Base-by-base conservation (phyloP, 192 early-diverging fungal species). In the Umbelopsis ramanniana region DNA sequence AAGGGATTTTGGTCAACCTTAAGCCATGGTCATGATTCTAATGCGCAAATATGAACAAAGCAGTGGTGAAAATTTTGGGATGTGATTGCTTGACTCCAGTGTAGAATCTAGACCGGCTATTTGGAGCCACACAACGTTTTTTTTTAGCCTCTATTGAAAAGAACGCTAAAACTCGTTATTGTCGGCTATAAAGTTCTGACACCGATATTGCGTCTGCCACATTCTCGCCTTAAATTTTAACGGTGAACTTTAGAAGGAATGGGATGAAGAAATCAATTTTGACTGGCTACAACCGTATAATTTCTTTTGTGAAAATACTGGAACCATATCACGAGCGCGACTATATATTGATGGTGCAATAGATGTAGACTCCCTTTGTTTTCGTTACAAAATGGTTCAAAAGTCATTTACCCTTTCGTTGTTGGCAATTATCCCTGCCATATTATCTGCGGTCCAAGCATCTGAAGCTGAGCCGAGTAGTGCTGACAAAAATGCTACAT, bases 221-320 rank as follows among this genome's bases (percentile, higher is more conserved):
- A 63, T 63, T 63, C 57, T 63, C 57, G 26, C 57, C 46, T 63
- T 17, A 29, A 63, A 63, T 38, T 63, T 63, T 63, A 63, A 63
- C 57, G 57, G 57, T 63, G 57, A 35, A 63, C 33, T 63, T 63
- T 63, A 35, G 57, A 63, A 63, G 57, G 57, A 54, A 54, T 54
- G 53, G 53, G 17, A 29, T 22, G 54, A 14, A 24, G 29, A 57
- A 54, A 63, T 37, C 26, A 26, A 63, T 63, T 63, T 37, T 37
- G 33, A 37, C 57, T 63, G 57, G 33, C 15, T 21, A 19, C 9
- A 50, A 21, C 4, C 48, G 17, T 15, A 50, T 50, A 43, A 43
- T 43, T 50, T 50, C 15, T 50, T 50, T 50, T 50, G 26, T 29
- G 54, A 1, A 63, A 63, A 37, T 63, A 63, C 11, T 6, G 24